A percentile compares a stretch with the other conserved stretches of the same genome.
Conservation (phyloP, 768 basidiomycete species). For the Boletellus sp. region DNA sequence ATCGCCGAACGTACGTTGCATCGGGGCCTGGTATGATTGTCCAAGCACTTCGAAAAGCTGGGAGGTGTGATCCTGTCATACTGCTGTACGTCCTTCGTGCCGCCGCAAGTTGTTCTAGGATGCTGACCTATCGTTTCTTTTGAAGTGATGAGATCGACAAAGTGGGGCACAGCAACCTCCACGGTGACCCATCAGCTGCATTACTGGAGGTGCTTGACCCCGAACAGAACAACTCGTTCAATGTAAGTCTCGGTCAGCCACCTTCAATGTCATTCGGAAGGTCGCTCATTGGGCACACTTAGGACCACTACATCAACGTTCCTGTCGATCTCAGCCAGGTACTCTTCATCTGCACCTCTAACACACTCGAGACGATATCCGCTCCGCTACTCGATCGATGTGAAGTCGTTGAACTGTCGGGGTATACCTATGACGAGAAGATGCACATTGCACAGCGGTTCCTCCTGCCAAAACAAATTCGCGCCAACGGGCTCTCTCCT, state of each 20-base stretch:
- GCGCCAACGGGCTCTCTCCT: constrained; percentile 66
- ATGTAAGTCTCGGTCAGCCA: constrained; percentile 39
- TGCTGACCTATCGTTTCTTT: neutral
- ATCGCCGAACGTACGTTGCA: constrained; percentile 86
- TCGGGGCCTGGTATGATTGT: constrained; percentile 82
- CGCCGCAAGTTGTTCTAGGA: neutral
- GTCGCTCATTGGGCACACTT: constrained; percentile 4
- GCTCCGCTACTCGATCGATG: constrained; percentile 86
- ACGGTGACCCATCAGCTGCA: constrained; percentile 90
- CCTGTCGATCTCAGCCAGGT: constrained; percentile 86
- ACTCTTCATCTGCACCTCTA: constrained; percentile 91
- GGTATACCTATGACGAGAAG: constrained; percentile 90
- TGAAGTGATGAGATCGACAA: constrained; percentile 85
- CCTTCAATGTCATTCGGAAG: neutral
- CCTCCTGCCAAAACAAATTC: constrained; percentile 84
- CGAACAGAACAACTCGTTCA: constrained; percentile 85
- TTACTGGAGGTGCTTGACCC: constrained; percentile 91
- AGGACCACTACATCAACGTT: constrained; percentile 92
- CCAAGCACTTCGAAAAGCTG: constrained; percentile 82
- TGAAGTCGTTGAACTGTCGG: constrained; percentile 80
- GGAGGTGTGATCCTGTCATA: constrained; percentile 75
- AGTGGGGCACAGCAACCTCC: constrained; percentile 80
- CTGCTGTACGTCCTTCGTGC: constrained; percentile 45
- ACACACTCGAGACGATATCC: constrained; percentile 84
- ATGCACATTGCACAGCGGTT: constrained; percentile 83